Base-by-base conservation (phyloP, 2,329 filamentous ascomycete genomes). In the Neophaeococcomyces mojaviensis region DNA sequence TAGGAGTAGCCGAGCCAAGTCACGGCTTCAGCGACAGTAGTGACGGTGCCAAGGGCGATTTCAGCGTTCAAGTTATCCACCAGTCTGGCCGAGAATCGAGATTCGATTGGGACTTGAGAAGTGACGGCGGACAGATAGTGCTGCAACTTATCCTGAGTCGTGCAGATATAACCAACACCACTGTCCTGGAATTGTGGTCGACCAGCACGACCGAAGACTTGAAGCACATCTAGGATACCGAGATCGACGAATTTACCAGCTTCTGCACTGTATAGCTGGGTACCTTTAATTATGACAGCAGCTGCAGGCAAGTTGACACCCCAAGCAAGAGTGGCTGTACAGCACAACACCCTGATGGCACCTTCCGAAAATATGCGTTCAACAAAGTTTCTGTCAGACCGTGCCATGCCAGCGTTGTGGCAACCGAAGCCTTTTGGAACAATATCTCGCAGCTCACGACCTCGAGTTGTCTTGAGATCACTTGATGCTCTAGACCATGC, bases 1-100 rank as follows among this genome's bases (percentile, higher is more conserved):
- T 97, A 98, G 0, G 90, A 96, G 63, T 98, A 98, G 12, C 94
- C 90, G 26, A 98, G 83, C 92, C 92, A 98, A 54, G 94, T 87
- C 1, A 96, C 89, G 0, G 87, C 92, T 68, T 98, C 94, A 2
- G 83, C 74, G 2, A 98, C 85, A 1, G 90, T 95, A 0, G 90
- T 97, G 15, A 98, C 94, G 0, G 94, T 98, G 1, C 92, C 92
- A 7, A 98, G 68, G 0, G 88, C 79, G 52, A 98, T 88, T 62
- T 98, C 92, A 0, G 92, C 92, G 55, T 98, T 98, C 49, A 98
- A 68, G 55, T 98, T 98, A 64, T 98, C 92, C 2, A 98, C 89
- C 9, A 98, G 72, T 64, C 94, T 94, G 26, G 86, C 78, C 1
- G 89, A 96, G 61, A 98, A 96, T 49, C 82, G 84, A n/a, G 90